These are phyloP conservation scores for Candida silvicultrix DNA, from an alignment of 805 yeast species.

Conservation along the genomic window DNA sequence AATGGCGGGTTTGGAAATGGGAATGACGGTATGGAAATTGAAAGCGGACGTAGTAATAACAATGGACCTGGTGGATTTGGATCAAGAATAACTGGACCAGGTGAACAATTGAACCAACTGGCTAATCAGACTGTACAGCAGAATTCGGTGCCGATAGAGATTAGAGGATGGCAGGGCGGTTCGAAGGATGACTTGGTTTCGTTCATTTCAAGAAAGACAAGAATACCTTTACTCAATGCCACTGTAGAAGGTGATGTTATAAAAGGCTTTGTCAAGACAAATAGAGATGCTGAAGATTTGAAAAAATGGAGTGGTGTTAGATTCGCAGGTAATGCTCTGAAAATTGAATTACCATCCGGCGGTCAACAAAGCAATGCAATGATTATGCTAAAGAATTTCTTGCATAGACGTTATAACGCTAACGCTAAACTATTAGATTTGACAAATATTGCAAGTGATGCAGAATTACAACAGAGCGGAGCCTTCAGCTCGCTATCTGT, in stretches of 20 bases:
- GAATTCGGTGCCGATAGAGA: slow-evolving; percentile 46
- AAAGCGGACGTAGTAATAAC: neutral
- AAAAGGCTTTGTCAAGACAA: slow-evolving; percentile 49
- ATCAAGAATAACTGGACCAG: slow-evolving; percentile 1
- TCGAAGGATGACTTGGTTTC: slow-evolving; percentile 57
- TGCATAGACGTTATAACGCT: slow-evolving; percentile 62
- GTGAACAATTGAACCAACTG: slow-evolving; percentile 10
- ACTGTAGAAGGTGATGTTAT: slow-evolving; percentile 50
- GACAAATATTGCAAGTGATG: slow-evolving; percentile 58
- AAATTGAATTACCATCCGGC: slow-evolving; percentile 37
- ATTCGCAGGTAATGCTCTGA: slow-evolving; percentile 70
- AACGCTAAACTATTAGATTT: slow-evolving; percentile 63
- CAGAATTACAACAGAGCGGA: slow-evolving; percentile 51
- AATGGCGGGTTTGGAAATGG: slow-evolving; percentile 2
- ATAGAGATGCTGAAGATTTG: slow-evolving; percentile 53
- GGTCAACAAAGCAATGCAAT: slow-evolving; percentile 37
- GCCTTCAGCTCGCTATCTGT: slow-evolving; percentile 56
- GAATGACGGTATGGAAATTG: neutral
- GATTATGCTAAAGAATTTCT: slow-evolving; percentile 52
- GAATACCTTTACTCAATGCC: slow-evolving; percentile 47
- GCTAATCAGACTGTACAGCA: slow-evolving; percentile 17
- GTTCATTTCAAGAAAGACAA: slow-evolving; percentile 65
- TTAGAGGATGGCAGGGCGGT: slow-evolving; percentile 81
- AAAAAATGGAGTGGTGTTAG: slow-evolving; percentile 65
- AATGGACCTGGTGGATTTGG: neutral